phyloP scores from a whole-genome alignment of 176 grass and related monocot species.

The Cocos nucifera region DNA sequence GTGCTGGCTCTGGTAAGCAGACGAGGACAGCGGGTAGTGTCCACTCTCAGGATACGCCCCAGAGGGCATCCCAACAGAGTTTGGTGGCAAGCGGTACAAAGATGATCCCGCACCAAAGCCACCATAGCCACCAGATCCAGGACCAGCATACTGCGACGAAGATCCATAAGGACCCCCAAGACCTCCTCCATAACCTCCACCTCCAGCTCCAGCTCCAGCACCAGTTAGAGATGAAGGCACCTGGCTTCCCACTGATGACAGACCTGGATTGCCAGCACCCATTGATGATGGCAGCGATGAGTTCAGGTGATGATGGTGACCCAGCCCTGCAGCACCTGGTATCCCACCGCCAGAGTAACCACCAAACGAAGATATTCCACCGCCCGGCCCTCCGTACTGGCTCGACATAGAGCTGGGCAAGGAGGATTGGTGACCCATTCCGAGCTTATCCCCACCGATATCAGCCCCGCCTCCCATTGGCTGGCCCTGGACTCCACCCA shows the following conservation, averaged over 20 bases:
- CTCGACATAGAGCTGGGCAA: conserved; percentile 22
- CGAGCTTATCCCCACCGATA: conserved; percentile 39
- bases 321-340: conserved; percentile 24
- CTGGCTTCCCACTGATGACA: conserved; percentile 46
- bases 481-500: conserved; percentile 16
- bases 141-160: conserved; percentile 47
- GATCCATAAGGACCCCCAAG: conserved; percentile 46
- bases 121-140: conserved; percentile 59
- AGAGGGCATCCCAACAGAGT: conserved; percentile 33
- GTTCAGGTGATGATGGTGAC: conserved; percentile 37
- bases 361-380: conserved; percentile 11
- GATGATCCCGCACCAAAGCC: conserved; percentile 46
- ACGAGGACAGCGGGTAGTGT: conserved; percentile 43
- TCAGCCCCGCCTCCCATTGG: conserved; percentile 48
- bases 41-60: conserved; percentile 55
- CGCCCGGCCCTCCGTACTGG: conserved; percentile 54
- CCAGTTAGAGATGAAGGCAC: conserved; percentile 20
- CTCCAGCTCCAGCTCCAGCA: conserved; percentile 32
- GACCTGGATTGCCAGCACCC: conserved; percentile 32
- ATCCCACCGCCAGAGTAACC: conserved; percentile 34
- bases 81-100: conserved; percentile 50
- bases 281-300: conserved; percentile 49
- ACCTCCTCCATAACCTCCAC: conserved; percentile 31
- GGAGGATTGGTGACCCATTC: conserved; percentile 15
- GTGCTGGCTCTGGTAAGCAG: conserved; percentile 57